Evolutionary conservation across 352 stramenopile species (phyloP).

Genomic region (Peronosclerospora sorghi): DNA sequence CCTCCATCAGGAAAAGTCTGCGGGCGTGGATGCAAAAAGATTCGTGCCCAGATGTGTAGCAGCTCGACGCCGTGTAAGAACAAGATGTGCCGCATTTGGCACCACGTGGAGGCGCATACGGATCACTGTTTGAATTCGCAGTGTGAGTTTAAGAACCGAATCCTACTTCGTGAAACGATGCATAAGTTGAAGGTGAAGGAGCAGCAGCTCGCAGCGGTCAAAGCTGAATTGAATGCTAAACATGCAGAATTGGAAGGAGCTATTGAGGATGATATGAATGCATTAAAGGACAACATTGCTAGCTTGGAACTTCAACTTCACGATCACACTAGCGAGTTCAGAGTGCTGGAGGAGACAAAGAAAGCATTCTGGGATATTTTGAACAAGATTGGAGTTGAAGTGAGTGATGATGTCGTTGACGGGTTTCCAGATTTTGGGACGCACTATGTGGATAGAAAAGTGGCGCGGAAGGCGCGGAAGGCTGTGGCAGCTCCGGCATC

Average conservation of each 20-base stretch:
- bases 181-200: slow-evolving; percentile 42
- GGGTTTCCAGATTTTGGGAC: slow-evolving; percentile 31
- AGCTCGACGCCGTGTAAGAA: slow-evolving; percentile 40
- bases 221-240: slow-evolving; percentile 35
- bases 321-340: slow-evolving; percentile 40
- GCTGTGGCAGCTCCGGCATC: neutral
- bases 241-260: slow-evolving; percentile 28
- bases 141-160: slow-evolving; percentile 60
- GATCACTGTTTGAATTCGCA: slow-evolving; percentile 47
- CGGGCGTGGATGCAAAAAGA: slow-evolving; percentile 33
- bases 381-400: slow-evolving; percentile 31
- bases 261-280: slow-evolving; percentile 27
- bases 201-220: slow-evolving; percentile 26
- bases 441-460: slow-evolving; percentile 28
- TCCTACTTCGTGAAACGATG: slow-evolving; percentile 62
- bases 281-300: slow-evolving; percentile 22
- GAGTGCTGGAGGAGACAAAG: slow-evolving; percentile 47
- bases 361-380: slow-evolving; percentile 22
- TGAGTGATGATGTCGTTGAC: slow-evolving; percentile 38
- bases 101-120: slow-evolving; percentile 61
- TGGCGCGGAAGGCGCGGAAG: slow-evolving; percentile 24
- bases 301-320: slow-evolving; percentile 24
- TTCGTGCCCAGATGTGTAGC: slow-evolving; percentile 53
- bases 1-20: slow-evolving; percentile 41
- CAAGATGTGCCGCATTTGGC: slow-evolving; percentile 60